Evolutionary conservation across 2,329 filamentous ascomycete genomes (phyloP).

Genomic region (Alternaria triticimaculans): DNA sequence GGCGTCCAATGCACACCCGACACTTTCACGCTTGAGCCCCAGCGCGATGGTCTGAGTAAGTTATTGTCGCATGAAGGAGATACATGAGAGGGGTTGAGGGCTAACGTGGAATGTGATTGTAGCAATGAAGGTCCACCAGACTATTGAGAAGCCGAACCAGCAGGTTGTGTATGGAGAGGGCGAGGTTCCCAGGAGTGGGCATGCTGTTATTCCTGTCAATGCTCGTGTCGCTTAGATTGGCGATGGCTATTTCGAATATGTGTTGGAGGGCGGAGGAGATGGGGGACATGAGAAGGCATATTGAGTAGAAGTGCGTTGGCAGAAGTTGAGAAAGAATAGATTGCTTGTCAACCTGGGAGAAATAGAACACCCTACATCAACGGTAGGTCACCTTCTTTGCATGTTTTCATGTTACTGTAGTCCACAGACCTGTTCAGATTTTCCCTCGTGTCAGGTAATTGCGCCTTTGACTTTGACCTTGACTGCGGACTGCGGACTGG

Average conservation of each 20-base stretch:
- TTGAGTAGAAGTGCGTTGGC: background rate
- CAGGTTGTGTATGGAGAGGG: background rate
- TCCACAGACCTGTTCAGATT: no score
- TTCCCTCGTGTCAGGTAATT: no score
- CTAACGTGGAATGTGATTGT: background rate
- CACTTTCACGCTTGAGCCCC: background rate
- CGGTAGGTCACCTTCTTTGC: no score
- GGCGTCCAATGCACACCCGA: background rate
- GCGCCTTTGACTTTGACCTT: no score
- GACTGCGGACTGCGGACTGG: no score
- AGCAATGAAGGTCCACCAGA: background rate
- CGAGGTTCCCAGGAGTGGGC: background rate
- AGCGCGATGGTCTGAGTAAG: background rate
- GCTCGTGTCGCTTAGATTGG: background rate
- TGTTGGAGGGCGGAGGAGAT: background rate
- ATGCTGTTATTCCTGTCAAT: background rate
- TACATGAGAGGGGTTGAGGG: fast-evolving
- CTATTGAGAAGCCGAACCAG: background rate
- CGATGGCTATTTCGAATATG: background rate
- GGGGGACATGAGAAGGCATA: background rate
- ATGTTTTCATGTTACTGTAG: no score
- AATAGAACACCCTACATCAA: no score
- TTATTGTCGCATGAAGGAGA: background rate
- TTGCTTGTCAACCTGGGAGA: no score
- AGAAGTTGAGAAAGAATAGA: background rate